Evolutionary conservation across 768 basidiomycete genomes (phyloP).

Genomic region (Lactarius evosmus): DNA sequence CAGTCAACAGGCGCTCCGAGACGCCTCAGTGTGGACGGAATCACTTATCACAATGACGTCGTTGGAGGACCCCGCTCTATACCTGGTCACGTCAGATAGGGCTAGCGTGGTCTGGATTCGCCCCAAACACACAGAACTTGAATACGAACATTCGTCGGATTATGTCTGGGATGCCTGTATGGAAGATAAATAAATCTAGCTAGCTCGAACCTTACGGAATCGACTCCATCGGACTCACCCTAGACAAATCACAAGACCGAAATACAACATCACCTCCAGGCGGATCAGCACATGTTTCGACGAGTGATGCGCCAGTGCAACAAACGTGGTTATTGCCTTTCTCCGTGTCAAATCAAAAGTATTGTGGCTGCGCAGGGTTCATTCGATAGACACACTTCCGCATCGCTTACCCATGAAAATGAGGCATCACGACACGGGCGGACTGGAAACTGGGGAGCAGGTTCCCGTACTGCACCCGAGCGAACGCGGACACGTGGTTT

Average conservation of each 20-base stretch:
- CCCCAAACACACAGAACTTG: background rate
- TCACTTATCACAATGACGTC: background rate
- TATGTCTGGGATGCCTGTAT: background rate
- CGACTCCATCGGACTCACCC: background rate
- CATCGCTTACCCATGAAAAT: background rate
- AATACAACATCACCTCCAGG: background rate
- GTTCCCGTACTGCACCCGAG: background rate
- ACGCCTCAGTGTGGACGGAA: background rate
- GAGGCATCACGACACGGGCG: background rate
- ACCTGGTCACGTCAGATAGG: background rate
- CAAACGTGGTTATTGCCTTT: background rate
- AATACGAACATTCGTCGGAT: background rate
- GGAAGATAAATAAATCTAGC: background rate
- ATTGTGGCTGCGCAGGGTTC: conserved; percentile 1
- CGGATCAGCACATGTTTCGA: background rate
- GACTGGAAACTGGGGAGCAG: background rate
- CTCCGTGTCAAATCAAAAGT: conserved; percentile 5
- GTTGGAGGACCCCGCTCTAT: background rate
- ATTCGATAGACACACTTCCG: background rate
- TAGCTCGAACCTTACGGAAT: background rate
- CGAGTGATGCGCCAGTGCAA: background rate
- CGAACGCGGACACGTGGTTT: conserved; percentile 22
- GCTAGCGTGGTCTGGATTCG: background rate
- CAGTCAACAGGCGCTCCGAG: background rate
- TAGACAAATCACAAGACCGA: background rate